Evolutionary conservation across 768 basidiomycete species (phyloP).

Genomic region (Hypholoma fasciculare): DNA sequence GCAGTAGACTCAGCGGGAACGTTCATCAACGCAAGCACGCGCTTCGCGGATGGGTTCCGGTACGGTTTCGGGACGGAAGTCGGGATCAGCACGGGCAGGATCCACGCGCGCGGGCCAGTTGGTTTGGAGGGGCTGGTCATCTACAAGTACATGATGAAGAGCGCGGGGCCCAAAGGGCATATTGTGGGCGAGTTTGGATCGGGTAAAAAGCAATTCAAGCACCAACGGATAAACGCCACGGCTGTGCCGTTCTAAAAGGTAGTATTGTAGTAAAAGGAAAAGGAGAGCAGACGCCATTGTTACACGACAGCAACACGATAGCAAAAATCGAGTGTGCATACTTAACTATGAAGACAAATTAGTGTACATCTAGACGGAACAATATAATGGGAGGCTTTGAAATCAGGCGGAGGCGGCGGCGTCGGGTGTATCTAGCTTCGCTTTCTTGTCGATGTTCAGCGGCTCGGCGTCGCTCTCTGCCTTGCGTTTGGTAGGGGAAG

Average conservation of each 20-base stretch:
- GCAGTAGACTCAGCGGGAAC: slow-evolving; percentile 92
- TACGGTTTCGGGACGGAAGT: slow-evolving; percentile 99
- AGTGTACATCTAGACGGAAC: slow-evolving; percentile 12
- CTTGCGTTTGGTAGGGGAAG: slow-evolving; percentile 61
- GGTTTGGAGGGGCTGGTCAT: slow-evolving; percentile 92
- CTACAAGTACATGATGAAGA: slow-evolving; percentile 94
- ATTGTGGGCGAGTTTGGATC: slow-evolving; percentile 84
- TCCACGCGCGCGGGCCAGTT: slow-evolving; percentile 95
- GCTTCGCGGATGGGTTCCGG: slow-evolving; percentile 95
- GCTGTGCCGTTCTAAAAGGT: slow-evolving; percentile 43
- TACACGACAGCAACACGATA: neutral
- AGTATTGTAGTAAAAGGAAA: neutral
- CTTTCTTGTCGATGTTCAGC: slow-evolving; percentile 62
- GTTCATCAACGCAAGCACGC: slow-evolving; percentile 92
- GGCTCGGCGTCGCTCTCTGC: slow-evolving; percentile 58
- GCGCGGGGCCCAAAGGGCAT: slow-evolving; percentile 73
- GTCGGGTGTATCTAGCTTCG: slow-evolving; percentile 47
- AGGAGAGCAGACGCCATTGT: neutral
- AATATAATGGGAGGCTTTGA: slow-evolving; percentile 15
- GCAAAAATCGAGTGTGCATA: neutral
- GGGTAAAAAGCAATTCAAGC: slow-evolving; percentile 77
- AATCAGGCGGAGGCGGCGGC: neutral
- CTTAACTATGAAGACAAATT: neutral
- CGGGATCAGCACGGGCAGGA: slow-evolving; percentile 94
- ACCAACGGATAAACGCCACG: slow-evolving; percentile 45